Percentiles rank a stretch among this genome's conserved stretches.
These are phyloP conservation scores for Pleurotus eryngii DNA, from an alignment of 768 basidiomycete genomes.

Conservation along the genomic window DNA sequence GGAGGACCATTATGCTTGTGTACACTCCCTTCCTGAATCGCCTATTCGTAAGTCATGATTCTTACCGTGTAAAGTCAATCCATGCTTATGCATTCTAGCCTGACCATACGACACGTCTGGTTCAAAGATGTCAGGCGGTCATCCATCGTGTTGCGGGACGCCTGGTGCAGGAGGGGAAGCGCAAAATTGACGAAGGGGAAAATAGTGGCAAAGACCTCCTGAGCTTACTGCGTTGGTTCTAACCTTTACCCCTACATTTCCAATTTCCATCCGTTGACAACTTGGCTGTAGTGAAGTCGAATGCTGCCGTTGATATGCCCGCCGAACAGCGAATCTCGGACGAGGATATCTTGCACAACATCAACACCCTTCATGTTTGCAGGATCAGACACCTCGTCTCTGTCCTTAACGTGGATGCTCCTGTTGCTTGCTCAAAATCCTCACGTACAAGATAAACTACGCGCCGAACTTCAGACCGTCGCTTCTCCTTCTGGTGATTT, in stretches of 20 bases:
- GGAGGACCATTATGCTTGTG: constrained; percentile 46
- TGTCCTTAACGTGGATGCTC: constrained; percentile 84
- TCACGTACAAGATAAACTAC: constrained; percentile 64
- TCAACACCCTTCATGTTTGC: constrained; percentile 92
- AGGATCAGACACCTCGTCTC: constrained; percentile 84
- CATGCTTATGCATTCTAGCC: constrained; percentile 38
- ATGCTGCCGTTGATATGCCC: constrained; percentile 66
- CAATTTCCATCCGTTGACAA: constrained; percentile 3
- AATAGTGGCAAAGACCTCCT: constrained; percentile 70
- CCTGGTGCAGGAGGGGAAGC: constrained; percentile 77
- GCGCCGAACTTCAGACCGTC: constrained; percentile 59
- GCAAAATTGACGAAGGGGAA: constrained; percentile 60
- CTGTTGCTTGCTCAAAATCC: constrained; percentile 68
- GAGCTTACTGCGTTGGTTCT: constrained; percentile 64
- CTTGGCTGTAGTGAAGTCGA: constrained; percentile 68
- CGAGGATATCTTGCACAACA: constrained; percentile 79
- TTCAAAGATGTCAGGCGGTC: constrained; percentile 54
- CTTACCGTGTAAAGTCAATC: not conserved
- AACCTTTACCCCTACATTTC: constrained; percentile 1
- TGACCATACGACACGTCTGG: constrained; percentile 42
- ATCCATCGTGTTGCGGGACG: constrained; percentile 72
- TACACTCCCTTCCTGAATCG: constrained; percentile 55
- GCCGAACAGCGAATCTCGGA: constrained; percentile 77
- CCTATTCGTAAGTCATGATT: constrained; percentile 48
- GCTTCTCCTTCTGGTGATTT: constrained; percentile 37